phyloP scores from a whole-genome alignment of 768 basidiomycete species.

The Hydnomerulius pinastri region DNA sequence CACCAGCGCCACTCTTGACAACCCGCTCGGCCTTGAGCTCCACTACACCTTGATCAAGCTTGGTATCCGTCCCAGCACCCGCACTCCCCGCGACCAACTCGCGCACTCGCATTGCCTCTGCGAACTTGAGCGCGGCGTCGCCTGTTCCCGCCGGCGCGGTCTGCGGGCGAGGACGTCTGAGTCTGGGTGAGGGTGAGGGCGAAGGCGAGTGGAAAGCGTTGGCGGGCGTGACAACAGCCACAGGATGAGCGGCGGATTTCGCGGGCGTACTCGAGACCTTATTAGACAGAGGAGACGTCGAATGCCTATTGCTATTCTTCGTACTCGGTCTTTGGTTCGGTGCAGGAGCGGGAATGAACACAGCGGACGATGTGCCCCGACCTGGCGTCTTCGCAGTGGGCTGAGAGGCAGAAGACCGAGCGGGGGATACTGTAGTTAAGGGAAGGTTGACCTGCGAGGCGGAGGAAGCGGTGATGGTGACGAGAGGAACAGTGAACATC shows the following conservation, averaged over 20 bases:
- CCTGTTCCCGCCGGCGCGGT: slow-evolving; percentile 22
- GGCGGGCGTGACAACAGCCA: neutral
- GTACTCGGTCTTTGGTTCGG: neutral
- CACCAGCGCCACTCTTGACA: slow-evolving; percentile 2
- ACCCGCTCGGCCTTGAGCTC: neutral
- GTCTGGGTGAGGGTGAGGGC: slow-evolving; percentile 1
- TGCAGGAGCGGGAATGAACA: neutral
- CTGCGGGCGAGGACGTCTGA: slow-evolving; percentile 21
- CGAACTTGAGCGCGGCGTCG: slow-evolving; percentile 14
- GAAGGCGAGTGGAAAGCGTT: neutral
- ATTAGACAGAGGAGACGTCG: neutral
- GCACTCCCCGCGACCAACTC: neutral
- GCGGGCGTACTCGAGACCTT: neutral
- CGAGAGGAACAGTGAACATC: slow-evolving; percentile 32
- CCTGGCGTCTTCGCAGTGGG: no score
- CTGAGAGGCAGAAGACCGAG: neutral
- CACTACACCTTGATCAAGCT: neutral
- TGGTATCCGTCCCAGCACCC: neutral
- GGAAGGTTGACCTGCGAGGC: neutral
- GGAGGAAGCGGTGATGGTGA: slow-evolving; percentile 16
- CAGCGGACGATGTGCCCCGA: neutral
- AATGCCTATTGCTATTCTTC: neutral
- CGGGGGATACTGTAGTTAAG: no score
- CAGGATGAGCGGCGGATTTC: neutral
- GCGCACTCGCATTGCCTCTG: slow-evolving; percentile 5